Conservation (phyloP, 169 alveolate species). For the Cryptosporidium sp. region DNA sequence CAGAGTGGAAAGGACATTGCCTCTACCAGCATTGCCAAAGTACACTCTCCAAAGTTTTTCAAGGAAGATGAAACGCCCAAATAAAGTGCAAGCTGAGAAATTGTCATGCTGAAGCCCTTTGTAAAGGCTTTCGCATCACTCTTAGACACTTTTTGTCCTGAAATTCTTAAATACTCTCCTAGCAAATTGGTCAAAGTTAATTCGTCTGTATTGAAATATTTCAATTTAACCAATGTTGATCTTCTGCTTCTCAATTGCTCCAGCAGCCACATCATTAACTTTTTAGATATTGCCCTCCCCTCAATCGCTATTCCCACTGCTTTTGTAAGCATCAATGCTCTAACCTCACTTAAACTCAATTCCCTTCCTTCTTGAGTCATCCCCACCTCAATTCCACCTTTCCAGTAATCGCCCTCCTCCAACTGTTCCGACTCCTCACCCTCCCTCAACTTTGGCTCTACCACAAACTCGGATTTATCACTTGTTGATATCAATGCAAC, state of each 20-base stretch:
- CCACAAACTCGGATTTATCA: slow-evolving; percentile 17
- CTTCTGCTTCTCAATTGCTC: neutral
- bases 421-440: neutral
- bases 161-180: neutral
- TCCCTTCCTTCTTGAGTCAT: neutral
- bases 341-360: slow-evolving; percentile 21
- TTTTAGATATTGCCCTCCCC: neutral
- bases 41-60: slow-evolving; percentile 41
- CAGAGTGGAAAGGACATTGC: slow-evolving; percentile 41
- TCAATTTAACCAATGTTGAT: neutral
- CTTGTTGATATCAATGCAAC: slow-evolving; percentile 32
- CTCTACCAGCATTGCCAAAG: slow-evolving; percentile 38
- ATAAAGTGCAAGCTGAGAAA: slow-evolving; percentile 31
- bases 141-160: slow-evolving; percentile 6
- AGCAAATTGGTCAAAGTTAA: slow-evolving; percentile 7
- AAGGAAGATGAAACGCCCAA: slow-evolving; percentile 17
- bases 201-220: slow-evolving; percentile 11
- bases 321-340: slow-evolving; percentile 41
- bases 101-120: slow-evolving; percentile 9
- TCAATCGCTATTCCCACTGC: slow-evolving; percentile 41
- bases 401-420: neutral
- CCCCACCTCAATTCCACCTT: neutral
- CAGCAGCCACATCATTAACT: slow-evolving; percentile 26
- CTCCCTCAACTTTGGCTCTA: slow-evolving; percentile 45
- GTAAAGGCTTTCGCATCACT: slow-evolving; percentile 5